Percentiles rank a stretch among this genome's conserved stretches.
Evolutionary conservation across 306 rosid species (phyloP).

Genomic region (Sicyos edulis): DNA sequence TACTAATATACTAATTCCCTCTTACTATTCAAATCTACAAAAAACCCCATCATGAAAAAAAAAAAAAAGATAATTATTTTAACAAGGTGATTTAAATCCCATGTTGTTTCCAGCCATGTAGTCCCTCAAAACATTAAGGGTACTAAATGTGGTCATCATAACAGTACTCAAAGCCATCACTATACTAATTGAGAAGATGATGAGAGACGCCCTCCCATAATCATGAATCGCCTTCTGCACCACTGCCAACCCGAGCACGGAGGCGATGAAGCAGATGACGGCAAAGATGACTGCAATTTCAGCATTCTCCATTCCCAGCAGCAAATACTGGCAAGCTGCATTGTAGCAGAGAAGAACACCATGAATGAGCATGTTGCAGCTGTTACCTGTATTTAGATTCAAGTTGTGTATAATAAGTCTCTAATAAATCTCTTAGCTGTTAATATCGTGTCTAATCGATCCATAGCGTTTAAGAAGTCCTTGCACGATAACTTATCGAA

Average conservation of each 20-base stretch:
- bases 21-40: neutral
- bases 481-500: neutral
- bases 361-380: slow-evolving; percentile 89
- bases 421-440: no score
- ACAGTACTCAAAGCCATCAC: slow-evolving; percentile 69
- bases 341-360: slow-evolving; percentile 80
- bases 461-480: neutral
- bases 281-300: slow-evolving; percentile 44
- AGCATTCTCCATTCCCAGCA: slow-evolving; percentile 65
- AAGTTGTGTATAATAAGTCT: no score
- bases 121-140: slow-evolving; percentile 47
- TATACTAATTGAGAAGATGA: slow-evolving; percentile 56
- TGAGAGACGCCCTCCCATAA: slow-evolving; percentile 71
- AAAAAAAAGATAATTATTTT: slow-evolving; percentile 14
- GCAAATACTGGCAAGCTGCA: slow-evolving; percentile 68
- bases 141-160: slow-evolving; percentile 70
- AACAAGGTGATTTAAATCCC: slow-evolving; percentile 81
- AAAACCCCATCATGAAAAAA: slow-evolving; percentile 22
- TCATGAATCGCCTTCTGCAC: slow-evolving; percentile 53
- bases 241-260: slow-evolving; percentile 55
- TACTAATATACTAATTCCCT: neutral
- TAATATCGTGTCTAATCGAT: neutral
- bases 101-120: slow-evolving; percentile 54
- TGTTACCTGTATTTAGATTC: slow-evolving; percentile 41
- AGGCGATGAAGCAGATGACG: slow-evolving; percentile 55